Evolutionary conservation across 2,329 filamentous ascomycete species (phyloP), one percentile per base, ranked within the genome.

Genomic region (Aspergillus awamori): DNA sequence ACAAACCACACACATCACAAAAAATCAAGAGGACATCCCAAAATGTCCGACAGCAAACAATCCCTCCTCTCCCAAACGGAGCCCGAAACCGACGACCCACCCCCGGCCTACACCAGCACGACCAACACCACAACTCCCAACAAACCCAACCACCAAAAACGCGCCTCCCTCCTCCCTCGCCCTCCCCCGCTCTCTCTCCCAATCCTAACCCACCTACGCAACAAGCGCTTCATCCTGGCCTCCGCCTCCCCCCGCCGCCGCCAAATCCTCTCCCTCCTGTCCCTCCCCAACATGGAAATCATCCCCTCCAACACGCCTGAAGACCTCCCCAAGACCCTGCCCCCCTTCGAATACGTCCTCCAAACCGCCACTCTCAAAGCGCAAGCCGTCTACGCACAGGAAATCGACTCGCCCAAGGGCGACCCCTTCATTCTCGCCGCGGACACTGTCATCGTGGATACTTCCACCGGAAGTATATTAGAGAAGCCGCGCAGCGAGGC

Each of bases 351-450:
- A 79, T 99, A 99, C 80, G 95, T 97, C 20, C 83, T 93, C 13
- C 87, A 89, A 60, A 99, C 95, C 2, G 94, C 94, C 3, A 86
- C 87, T 22, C 86, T 89, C 69, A 99, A 99, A 78, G 91, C 89
- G 54, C 84, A 92, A 47, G 85, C 90, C 49, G 91, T 98, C 8
- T 90, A 90, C 76, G 74, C 76, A 30, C 73, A 80, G 43, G 84
- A 87, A 68, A 82, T 88, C 67, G 74, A 87, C 70, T 85, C 86
- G 61, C 74, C 70, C 36, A 75, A 81, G 60, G 86, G 83, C 58
- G 95, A 97, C 67, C 93, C 93, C 6, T 83, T 98, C 15, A 92
- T 98, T 60, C 89, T 98, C 61, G 88, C 93, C 0, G 94, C 94
- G 38, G 94, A 98, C 75, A 98, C 95, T 0, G 83, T 99, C 59